Conservation (phyloP, 2,329 filamentous ascomycete species). For the Aspergillus sp. region DNA sequence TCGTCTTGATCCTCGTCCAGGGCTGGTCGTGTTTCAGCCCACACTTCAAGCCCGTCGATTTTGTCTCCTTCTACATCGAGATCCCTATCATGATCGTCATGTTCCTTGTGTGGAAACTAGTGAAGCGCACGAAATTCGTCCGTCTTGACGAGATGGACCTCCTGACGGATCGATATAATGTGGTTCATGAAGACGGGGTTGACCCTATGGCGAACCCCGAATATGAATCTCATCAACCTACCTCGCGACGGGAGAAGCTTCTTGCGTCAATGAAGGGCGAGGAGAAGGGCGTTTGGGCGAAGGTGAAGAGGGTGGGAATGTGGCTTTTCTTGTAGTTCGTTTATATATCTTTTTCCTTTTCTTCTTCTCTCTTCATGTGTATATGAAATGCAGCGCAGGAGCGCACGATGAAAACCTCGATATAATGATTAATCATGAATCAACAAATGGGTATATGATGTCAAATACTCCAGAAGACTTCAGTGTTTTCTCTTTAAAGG, state of each 20-base stretch:
- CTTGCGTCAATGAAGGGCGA: not conserved
- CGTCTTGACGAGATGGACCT: conserved; percentile 52
- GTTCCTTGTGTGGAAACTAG: conserved; percentile 57
- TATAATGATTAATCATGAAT: no score
- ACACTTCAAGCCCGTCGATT: conserved; percentile 57
- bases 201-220: conserved; percentile 23
- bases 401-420: no score
- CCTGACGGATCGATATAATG: conserved; percentile 45
- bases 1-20: conserved; percentile 61
- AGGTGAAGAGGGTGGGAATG: conserved; percentile 34
- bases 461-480: no score
- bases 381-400: no score
- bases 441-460: no score
- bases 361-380: no score
- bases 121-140: conserved; percentile 50
- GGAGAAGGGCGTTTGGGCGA: conserved; percentile 17
- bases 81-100: conserved; percentile 60
- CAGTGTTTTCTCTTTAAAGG: no score
- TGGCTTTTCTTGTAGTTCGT: conserved; percentile 35
- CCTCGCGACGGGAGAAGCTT: not conserved
- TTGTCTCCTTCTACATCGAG: conserved; percentile 65
- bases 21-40: conserved; percentile 62
- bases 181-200: conserved; percentile 2
- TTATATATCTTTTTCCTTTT: no score
- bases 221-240: conserved; percentile 18